phyloP scores from a whole-genome alignment of 495 filamentous ascomycete species.

The Hypoxylon lienhwacheense region DNA sequence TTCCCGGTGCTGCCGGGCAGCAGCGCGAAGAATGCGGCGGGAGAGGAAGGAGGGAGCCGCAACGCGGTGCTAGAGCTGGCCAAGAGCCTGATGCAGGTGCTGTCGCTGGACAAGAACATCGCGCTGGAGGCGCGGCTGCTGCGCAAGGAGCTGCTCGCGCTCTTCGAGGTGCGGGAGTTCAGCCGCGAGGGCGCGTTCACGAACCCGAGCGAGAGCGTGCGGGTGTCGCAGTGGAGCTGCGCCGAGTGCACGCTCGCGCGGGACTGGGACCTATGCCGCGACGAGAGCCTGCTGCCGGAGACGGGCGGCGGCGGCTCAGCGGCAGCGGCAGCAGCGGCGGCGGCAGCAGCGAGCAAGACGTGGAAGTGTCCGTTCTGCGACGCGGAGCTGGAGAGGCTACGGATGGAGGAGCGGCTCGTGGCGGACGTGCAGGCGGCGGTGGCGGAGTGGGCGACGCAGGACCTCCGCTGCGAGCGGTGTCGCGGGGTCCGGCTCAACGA shows the following conservation, averaged over 20 bases:
- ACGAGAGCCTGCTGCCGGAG: conserved; percentile 75
- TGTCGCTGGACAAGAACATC: conserved; percentile 85
- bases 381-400: conserved; percentile 70
- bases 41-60: no score
- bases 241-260: conserved; percentile 82
- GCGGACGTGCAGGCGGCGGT: conserved; percentile 72
- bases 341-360: conserved; percentile 48
- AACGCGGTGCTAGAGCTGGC: conserved; percentile 89
- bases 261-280: conserved; percentile 93
- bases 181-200: conserved; percentile 80
- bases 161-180: conserved; percentile 95
- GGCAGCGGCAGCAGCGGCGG: conserved; percentile 22
- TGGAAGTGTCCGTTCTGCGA: conserved; percentile 83
- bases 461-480: conserved; percentile 80
- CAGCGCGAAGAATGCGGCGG: conserved; percentile 48
- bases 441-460: conserved; percentile 83
- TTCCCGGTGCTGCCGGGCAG: conserved; percentile 82
- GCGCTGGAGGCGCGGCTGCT: conserved; percentile 82
- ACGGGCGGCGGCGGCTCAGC: conserved; percentile 27
- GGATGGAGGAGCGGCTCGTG: conserved; percentile 82
- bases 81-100: conserved; percentile 86
- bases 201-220: conserved; percentile 78
- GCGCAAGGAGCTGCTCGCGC: conserved; percentile 80
- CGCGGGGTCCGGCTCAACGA: conserved; percentile 74
- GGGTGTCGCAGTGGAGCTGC: conserved; percentile 76